These are phyloP conservation scores for Rhizopus arrhizus DNA, from an alignment of 371 early-diverging fungal genomes.

Conservation along the genomic window DNA sequence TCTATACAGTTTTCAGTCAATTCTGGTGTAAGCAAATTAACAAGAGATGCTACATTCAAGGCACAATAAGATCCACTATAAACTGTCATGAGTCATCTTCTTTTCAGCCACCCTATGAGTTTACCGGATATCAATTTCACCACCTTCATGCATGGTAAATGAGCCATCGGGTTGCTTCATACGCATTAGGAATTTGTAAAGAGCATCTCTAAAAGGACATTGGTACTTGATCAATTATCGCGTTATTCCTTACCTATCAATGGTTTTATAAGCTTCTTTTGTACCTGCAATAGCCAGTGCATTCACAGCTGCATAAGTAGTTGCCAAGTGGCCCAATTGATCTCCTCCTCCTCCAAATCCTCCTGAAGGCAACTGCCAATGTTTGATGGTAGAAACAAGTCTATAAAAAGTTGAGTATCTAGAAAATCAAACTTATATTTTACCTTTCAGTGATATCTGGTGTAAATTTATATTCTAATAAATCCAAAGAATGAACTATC, in stretches of 20 bases:
- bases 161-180: slow-evolving; percentile 91
- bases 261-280: slow-evolving; percentile 68
- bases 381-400: slow-evolving; percentile 63
- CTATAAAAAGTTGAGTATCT: slow-evolving; percentile 25
- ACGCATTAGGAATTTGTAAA: slow-evolving; percentile 75
- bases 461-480: slow-evolving; percentile 64
- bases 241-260: slow-evolving; percentile 55
- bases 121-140: slow-evolving; percentile 90
- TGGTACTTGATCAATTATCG: slow-evolving; percentile 50
- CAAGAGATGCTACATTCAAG: slow-evolving; percentile 74
- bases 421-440: background rate
- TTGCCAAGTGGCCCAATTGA: slow-evolving; percentile 81
- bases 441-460: slow-evolving; percentile 49
- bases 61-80: slow-evolving; percentile 90
- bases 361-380: slow-evolving; percentile 74
- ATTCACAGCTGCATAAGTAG: slow-evolving; percentile 86
- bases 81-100: background rate
- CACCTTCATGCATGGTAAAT: slow-evolving; percentile 88
- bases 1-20: slow-evolving; percentile 69
- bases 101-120: background rate
- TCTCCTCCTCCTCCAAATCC: slow-evolving; percentile 89
- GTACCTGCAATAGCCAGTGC: slow-evolving; percentile 75
- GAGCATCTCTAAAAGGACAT: slow-evolving; percentile 40
- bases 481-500: slow-evolving; percentile 82
- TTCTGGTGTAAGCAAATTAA: slow-evolving; percentile 80